A percentile compares a stretch with the other conserved stretches of the same genome.
phyloP scores from a whole-genome alignment of 2,329 filamentous ascomycete species.

The Beauveria rudraprayagi region DNA sequence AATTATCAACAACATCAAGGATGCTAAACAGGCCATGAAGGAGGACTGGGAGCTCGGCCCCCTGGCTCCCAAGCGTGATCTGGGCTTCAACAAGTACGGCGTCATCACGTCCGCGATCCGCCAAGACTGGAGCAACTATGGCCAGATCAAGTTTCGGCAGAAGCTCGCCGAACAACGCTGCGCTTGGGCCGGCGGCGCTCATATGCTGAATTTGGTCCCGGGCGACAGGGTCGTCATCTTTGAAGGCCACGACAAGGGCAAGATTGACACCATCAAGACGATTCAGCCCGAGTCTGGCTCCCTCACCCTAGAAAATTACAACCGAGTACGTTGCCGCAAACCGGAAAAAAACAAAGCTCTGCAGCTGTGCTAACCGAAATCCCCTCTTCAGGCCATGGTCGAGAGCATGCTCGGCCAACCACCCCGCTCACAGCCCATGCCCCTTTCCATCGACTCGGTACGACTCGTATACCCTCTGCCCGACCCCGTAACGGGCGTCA shows the following conservation, averaged over 20 bases:
- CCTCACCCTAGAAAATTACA: constrained; percentile 53
- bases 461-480: constrained; percentile 73
- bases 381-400: constrained; percentile 30
- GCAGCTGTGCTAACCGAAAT: constrained; percentile 23
- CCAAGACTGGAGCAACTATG: constrained; percentile 27
- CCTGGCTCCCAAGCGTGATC: constrained; percentile 67
- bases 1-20: constrained; percentile 27
- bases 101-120: constrained; percentile 35
- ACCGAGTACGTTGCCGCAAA: constrained; percentile 47
- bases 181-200: constrained; percentile 47
- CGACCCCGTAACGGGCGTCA: constrained; percentile 54
- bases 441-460: constrained; percentile 62
- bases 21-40: constrained; percentile 44
- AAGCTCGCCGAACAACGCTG: constrained; percentile 35
- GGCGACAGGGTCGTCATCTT: constrained; percentile 64
- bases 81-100: constrained; percentile 56
- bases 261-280: constrained; percentile 63
- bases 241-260: constrained; percentile 71
- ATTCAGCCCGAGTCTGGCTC: constrained; percentile 48
- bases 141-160: constrained; percentile 20
- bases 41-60: constrained; percentile 76
- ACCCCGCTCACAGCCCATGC: constrained; percentile 24
- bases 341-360: not conserved
- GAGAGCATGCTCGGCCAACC: constrained; percentile 36
- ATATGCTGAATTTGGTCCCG: constrained; percentile 35